Conservation (phyloP, 2,329 filamentous ascomycete genomes). For the Diaporthe sp. region DNA sequence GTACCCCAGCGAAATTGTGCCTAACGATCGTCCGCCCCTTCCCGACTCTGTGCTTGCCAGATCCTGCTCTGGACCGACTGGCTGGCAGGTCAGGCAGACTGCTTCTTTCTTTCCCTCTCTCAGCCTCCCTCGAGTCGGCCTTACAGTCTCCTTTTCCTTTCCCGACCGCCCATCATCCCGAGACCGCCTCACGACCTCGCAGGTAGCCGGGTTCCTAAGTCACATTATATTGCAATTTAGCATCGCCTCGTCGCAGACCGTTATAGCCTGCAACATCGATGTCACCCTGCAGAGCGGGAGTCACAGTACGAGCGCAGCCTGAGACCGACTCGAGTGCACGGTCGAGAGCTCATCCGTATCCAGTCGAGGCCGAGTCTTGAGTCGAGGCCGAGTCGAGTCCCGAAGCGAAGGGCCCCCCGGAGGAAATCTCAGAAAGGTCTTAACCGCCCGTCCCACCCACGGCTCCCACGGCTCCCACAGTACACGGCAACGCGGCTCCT, state of each 20-base stretch:
- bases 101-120: conserved; percentile 7
- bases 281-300: conserved; percentile 12
- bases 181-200: conserved; percentile 16
- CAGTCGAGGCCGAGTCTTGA: conserved; percentile 23
- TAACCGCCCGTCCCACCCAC: conserved; percentile 29
- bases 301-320: conserved; percentile 26
- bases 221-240: not conserved
- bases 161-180: not conserved
- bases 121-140: conserved; percentile 3
- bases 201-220: not conserved
- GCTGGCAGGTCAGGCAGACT: not conserved
- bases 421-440: conserved; percentile 20
- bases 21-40: conserved; percentile 19
- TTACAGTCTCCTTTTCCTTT: not conserved
- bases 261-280: conserved; percentile 7
- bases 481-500: conserved; percentile 6
- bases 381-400: conserved; percentile 8
- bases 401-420: conserved; percentile 1
- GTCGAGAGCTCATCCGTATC: not conserved
- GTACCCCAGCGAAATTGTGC: conserved; percentile 20
- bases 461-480: conserved; percentile 1
- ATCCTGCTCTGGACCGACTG: conserved; percentile 1
- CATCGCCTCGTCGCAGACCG: conserved; percentile 13
- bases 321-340: conserved; percentile 23
- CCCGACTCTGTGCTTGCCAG: not conserved